These are phyloP conservation scores for Ogataea nitratoaversa DNA, from an alignment of 805 yeast species.

Conservation along the genomic window DNA sequence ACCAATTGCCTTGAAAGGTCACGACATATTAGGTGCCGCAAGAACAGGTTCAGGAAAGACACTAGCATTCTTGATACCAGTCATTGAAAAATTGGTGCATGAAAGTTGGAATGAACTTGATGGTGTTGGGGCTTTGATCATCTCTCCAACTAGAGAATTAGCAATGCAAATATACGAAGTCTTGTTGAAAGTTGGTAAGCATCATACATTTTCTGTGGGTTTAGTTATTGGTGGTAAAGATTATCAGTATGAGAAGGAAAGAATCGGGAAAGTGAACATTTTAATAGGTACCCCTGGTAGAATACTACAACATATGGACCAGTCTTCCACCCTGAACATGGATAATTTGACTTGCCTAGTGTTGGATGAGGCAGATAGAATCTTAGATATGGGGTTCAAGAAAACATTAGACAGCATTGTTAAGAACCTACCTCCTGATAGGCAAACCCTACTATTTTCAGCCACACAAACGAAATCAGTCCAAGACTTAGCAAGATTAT, in stretches of 20 bases:
- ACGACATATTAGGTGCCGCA: conserved; percentile 84
- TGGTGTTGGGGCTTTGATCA: conserved; percentile 83
- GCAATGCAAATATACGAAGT: conserved; percentile 92
- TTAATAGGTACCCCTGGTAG: conserved; percentile 92
- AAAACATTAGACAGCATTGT: conserved; percentile 77
- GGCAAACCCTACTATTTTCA: conserved; percentile 82
- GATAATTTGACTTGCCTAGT: conserved; percentile 74
- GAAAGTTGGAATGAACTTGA: conserved; percentile 77
- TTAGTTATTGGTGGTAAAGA: conserved; percentile 93
- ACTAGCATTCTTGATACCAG: conserved; percentile 78
- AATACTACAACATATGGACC: conserved; percentile 84
- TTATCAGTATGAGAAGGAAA: conserved; percentile 72
- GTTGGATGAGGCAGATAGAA: conserved; percentile 89
- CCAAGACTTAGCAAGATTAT: conserved; percentile 75
- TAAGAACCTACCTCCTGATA: conserved; percentile 67
- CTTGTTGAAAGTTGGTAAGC: conserved; percentile 71
- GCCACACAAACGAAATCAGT: conserved; percentile 88
- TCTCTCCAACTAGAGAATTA: conserved; percentile 90
- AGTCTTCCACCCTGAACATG: conserved; percentile 74
- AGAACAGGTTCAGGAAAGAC: conserved; percentile 91
- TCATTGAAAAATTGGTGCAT: conserved; percentile 63
- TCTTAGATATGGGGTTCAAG: conserved; percentile 90
- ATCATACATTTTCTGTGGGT: conserved; percentile 79
- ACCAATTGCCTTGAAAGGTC: conserved; percentile 68
- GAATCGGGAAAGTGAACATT: conserved; percentile 75